Evolutionary conservation across 1,284 basidiomycete genomes (phyloP).

Genomic region (Ceratobasidium sp.): DNA sequence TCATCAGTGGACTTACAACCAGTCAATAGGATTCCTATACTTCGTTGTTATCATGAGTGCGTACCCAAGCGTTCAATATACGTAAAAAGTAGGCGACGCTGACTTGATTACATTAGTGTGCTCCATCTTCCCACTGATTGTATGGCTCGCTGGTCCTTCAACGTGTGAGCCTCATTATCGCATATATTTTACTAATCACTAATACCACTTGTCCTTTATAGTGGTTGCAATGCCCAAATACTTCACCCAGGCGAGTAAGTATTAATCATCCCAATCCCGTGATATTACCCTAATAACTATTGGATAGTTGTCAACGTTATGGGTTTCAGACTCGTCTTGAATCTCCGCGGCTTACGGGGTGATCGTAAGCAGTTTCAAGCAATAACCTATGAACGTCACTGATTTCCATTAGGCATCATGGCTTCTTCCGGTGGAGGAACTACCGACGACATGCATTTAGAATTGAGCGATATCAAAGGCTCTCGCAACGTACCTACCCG

Average conservation of each 20-base stretch:
- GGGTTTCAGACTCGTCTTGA: constrained; percentile 38
- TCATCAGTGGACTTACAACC: not conserved
- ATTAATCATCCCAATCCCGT: too few species aligned
- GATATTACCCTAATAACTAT: too few species aligned
- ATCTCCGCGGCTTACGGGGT: constrained; percentile 35
- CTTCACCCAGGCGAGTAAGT: constrained; percentile 24
- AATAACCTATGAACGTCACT: not conserved
- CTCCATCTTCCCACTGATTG: constrained; percentile 38
- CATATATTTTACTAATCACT: not conserved
- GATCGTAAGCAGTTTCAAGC: constrained; percentile 22
- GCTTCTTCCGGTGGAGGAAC: constrained; percentile 26
- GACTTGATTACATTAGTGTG: constrained; percentile 30
- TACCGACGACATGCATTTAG: constrained; percentile 20
- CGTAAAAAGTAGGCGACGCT: not conserved
- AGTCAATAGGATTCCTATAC: constrained; percentile 31
- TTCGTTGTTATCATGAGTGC: constrained; percentile 38
- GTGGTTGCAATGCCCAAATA: constrained; percentile 38
- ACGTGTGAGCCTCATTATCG: constrained; percentile 8
- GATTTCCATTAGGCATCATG: constrained; percentile 19
- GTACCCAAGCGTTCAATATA: not conserved
- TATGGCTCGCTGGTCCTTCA: constrained; percentile 33
- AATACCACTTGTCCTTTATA: not conserved
- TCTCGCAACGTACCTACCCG: constrained; percentile 5
- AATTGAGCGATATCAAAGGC: constrained; percentile 31
- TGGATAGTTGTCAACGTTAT: constrained; percentile 40